Evolutionary conservation across 2,329 filamentous ascomycete species (phyloP).

Genomic region (Mycosphaerella sp.): DNA sequence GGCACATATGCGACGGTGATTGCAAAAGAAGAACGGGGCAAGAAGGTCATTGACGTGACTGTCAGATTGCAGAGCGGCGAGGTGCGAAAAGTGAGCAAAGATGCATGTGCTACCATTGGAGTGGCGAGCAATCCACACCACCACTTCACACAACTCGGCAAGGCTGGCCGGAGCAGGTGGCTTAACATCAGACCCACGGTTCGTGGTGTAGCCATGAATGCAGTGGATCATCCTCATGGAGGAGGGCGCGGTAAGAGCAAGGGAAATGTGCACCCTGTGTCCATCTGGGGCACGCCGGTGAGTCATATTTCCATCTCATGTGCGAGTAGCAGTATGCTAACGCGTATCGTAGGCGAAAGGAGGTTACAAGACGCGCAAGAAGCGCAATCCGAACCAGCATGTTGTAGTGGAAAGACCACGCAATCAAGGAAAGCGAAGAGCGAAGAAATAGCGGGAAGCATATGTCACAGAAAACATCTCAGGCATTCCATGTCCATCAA

Average conservation of each 20-base stretch:
- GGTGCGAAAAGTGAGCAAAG: conserved; percentile 77
- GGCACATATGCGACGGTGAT: conserved; percentile 86
- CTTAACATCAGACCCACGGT: conserved; percentile 91
- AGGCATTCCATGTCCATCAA: background rate
- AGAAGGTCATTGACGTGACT: conserved; percentile 70
- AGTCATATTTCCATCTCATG: conserved; percentile 38
- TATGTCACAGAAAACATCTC: background rate
- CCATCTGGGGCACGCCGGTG: conserved; percentile 94
- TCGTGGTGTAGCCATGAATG: conserved; percentile 97
- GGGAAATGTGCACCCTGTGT: conserved; percentile 91
- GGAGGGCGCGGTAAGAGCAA: conserved; percentile 99
- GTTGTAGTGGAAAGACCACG: conserved; percentile 76
- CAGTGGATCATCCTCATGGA: conserved; percentile 96
- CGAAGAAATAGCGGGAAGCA: conserved; percentile 23
- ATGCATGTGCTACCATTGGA: conserved; percentile 91
- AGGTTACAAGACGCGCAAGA: conserved; percentile 86
- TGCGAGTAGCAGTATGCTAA: conserved; percentile 16
- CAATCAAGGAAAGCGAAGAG: conserved; percentile 82
- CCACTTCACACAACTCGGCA: conserved; percentile 85
- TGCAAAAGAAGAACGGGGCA: conserved; percentile 71
- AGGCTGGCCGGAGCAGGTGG: conserved; percentile 90
- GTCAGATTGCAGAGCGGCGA: conserved; percentile 90
- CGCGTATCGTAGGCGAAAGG: conserved; percentile 56
- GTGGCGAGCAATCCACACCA: conserved; percentile 89
- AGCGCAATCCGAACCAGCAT: conserved; percentile 84